Evolutionary conservation across 2,329 filamentous ascomycete species (phyloP), one percentile per base, ranked within the genome.

Genomic region (Xylariaceae sp.): DNA sequence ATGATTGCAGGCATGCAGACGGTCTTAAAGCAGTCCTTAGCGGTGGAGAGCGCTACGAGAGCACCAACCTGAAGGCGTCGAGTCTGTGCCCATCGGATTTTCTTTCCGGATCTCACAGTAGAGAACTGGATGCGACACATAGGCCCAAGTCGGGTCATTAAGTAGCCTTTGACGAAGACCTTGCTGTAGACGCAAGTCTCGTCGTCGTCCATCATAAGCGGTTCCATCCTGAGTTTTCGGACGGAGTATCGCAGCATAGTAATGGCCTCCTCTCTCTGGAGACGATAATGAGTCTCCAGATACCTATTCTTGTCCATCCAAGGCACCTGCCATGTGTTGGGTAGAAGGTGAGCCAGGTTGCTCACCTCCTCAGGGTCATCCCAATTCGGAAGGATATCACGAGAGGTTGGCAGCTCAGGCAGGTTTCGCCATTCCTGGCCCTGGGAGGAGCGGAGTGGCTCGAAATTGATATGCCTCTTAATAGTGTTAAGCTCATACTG

Each of bases 231-330:
- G 52, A 89, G 81, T 12, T 79, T 73, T 0, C 76, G 73, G 1
- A 96, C 81, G 0, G 89, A 86, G 59, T 85, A 80, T 6, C 91
- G 82, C 0, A 96, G 77, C 1, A 87, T 81, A 12, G 88, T 82
- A 2, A 90, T 77, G 0, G 86, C 83, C 67, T 96, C 91, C 66
- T 91, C 89, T 2, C 92, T 82, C 7, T 91, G 78, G 1, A 96
- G 81, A 2, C 85, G 78, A 67, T 95, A 96, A 48, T 96, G 90
- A 0, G 85, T 81, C 29, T 84, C 77, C 0, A 96, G 76, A 55
- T 96, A 96, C 0, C 80, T 77, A 1, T 85, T 79, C 44, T 83
- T 87, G 3, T 78, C 84, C 0, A 73, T 60, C 78, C 87, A 93
- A 0, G 85, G 75, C 0, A 78, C 77, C 0, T 81, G 60, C 19